Base-by-base conservation (phyloP, 2,329 filamentous ascomycete species). In the Paecilomyces formosus region DNA sequence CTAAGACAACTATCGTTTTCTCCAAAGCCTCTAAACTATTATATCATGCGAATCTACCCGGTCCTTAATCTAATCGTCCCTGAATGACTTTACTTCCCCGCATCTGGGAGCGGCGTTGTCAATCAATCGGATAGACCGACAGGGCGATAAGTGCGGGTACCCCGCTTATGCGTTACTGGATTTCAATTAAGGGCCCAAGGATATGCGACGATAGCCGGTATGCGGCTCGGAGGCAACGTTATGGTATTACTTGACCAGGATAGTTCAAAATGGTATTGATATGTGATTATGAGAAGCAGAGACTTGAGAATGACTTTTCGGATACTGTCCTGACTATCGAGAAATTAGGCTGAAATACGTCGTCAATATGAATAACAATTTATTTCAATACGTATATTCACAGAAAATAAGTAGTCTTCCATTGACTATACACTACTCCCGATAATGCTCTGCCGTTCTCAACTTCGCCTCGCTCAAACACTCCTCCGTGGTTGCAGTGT, bases 381-480 rank as follows among this genome's bases (percentile, higher is more conserved):
- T 8, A 45, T 18, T 21, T 45, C 15, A 8, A 45, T 28, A 52
- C n/a, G 15, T 52, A 4, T 52, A 26, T 18, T 15, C 8, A 13
- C 3, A 52, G 3, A 52, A 22, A 8, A 21, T 2, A 8, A 28
- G 3, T 13, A 3, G 3, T 52, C 21, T 15, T 9, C 15, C 8
- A n/a, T 18, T 8, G 15, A 21, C 18, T 24, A 24, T 3, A n/a
- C 15, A 24, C 49, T 51, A 73, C 65, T 78, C 75, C 63, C 77
- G 78, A 62, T 83, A 82, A 59, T 79, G 76, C 45, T 77, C 74
- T 62, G 69, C 75, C 0, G 81, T 84, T 62, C 81, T 70, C 59
- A 72, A 62, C 60, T 78, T 74, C 0, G 78, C 79, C 51, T 68
- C 62, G 7, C 65, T 63, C 64, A 84, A 62, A 54, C 79, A 81